Evolutionary conservation across 2,329 filamentous ascomycete genomes (phyloP).

Genomic region (Penicillium sp.): DNA sequence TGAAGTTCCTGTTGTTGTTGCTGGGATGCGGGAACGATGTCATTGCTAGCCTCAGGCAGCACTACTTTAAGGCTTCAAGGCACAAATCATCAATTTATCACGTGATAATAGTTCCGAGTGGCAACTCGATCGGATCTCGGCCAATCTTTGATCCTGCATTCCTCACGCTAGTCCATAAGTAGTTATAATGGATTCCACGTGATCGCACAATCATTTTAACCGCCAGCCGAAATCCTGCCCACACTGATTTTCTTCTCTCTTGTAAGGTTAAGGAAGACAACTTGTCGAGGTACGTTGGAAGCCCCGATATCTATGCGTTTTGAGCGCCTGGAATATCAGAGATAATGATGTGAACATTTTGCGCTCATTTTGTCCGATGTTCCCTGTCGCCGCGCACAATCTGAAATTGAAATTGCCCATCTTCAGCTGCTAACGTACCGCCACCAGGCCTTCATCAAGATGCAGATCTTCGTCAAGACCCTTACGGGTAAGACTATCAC

Average conservation of each 20-base stretch:
- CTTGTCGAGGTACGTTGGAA: constrained; percentile 59
- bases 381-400: background rate
- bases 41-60: constrained; percentile 8
- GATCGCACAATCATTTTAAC: constrained; percentile 49
- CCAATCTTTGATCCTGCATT: background rate
- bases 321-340: background rate
- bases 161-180: background rate
- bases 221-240: constrained; percentile 32
- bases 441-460: constrained; percentile 51
- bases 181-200: constrained; percentile 30
- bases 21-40: constrained; percentile 15
- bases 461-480: constrained; percentile 64
- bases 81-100: background rate
- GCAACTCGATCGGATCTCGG: background rate
- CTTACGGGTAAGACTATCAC: constrained; percentile 99
- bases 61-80: background rate
- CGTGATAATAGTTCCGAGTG: background rate
- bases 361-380: constrained; percentile 6
- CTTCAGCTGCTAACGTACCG: constrained; percentile 24
- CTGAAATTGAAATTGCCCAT: background rate
- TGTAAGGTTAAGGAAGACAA: constrained; percentile 65
- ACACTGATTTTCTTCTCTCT: constrained; percentile 32
- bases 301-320: constrained; percentile 4
- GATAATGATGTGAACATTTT: constrained; percentile 11
- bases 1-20: background rate